phyloP scores from a whole-genome alignment of 176 grass and related monocot genomes.

The Alloteropsis semialata region DNA sequence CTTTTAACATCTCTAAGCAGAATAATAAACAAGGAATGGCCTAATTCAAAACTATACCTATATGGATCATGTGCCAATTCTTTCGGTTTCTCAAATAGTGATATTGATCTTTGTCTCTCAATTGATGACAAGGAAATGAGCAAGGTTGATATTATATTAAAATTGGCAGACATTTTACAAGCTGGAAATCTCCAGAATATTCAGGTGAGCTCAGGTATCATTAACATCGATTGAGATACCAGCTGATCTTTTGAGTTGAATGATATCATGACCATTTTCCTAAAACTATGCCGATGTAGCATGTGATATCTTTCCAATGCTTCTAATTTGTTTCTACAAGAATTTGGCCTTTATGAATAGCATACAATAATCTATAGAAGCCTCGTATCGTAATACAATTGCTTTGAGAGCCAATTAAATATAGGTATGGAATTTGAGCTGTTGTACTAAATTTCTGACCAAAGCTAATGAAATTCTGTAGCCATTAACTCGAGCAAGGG shows the following conservation, averaged over 20 bases:
- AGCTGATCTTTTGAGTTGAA: conserved; percentile 14
- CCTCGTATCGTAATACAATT: background rate
- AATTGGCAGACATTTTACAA: conserved; percentile 79
- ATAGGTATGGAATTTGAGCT: conserved; percentile 8
- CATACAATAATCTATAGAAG: background rate
- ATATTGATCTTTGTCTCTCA: conserved; percentile 91
- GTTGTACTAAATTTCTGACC: conserved; percentile 25
- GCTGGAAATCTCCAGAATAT: conserved; percentile 86
- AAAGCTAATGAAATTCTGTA: conserved; percentile 40
- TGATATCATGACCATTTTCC: conserved; percentile 10
- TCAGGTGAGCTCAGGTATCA: conserved; percentile 54
- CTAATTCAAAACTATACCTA: conserved; percentile 68
- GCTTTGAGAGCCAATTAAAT: background rate
- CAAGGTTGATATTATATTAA: conserved; percentile 88
- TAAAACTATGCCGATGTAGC: background rate
- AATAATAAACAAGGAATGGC: conserved; percentile 82
- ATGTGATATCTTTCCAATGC: conserved; percentile 9
- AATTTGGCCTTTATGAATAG: conserved; percentile 1
- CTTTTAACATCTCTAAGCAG: conserved; percentile 60
- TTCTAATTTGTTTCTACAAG: background rate
- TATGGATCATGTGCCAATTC: conserved; percentile 97
- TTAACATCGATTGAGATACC: background rate
- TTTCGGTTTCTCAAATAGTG: conserved; percentile 90
- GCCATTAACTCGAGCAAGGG: conserved; percentile 94
- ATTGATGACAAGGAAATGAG: conserved; percentile 65